Evolutionary conservation across 441 rosid species (phyloP).

Genomic region (Erodium texanum): DNA sequence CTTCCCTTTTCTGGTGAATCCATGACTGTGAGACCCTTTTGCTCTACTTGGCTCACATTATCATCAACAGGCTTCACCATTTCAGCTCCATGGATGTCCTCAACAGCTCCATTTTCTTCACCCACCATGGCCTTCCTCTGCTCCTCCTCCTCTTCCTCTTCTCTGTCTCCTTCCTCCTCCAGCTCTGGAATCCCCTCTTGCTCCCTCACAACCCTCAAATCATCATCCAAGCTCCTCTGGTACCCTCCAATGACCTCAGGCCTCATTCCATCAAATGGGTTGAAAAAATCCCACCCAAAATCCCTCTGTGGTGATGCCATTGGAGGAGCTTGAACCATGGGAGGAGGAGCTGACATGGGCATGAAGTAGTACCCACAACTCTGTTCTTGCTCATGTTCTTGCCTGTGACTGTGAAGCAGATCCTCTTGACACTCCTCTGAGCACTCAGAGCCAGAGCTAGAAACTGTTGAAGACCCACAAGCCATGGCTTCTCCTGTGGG

Average conservation of each 20-base stretch:
- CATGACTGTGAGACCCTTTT: constrained; percentile 39
- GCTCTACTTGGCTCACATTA: constrained; percentile 32
- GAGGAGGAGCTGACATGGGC: constrained; percentile 13
- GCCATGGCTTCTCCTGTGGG: constrained; percentile 35
- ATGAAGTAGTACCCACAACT: constrained; percentile 34
- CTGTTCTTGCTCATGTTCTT: constrained; percentile 16
- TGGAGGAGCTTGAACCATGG: constrained; percentile 7
- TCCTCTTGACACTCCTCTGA: constrained; percentile 18
- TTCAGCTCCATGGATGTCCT: constrained; percentile 19
- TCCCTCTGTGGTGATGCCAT: constrained; percentile 25
- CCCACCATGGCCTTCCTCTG: constrained; percentile 16
- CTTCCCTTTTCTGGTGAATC: constrained; percentile 48
- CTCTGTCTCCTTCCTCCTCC: constrained; percentile 39
- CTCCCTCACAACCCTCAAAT: constrained; percentile 34
- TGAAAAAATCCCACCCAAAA: constrained; percentile 47
- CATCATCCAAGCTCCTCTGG: constrained; percentile 25
- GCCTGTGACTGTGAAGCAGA: neutral
- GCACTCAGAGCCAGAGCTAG: constrained; percentile 21
- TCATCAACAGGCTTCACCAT: constrained; percentile 26
- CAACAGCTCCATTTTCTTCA: constrained; percentile 26
- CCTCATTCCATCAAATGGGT: constrained; percentile 33
- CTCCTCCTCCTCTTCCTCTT: constrained; percentile 14
- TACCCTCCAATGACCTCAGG: constrained; percentile 25
- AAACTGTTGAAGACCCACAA: constrained; percentile 28
- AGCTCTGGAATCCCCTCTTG: constrained; percentile 44